Base-by-base conservation (phyloP, 1,284 basidiomycete genomes). In the Apiotrichum akiyoshidainum region DNA sequence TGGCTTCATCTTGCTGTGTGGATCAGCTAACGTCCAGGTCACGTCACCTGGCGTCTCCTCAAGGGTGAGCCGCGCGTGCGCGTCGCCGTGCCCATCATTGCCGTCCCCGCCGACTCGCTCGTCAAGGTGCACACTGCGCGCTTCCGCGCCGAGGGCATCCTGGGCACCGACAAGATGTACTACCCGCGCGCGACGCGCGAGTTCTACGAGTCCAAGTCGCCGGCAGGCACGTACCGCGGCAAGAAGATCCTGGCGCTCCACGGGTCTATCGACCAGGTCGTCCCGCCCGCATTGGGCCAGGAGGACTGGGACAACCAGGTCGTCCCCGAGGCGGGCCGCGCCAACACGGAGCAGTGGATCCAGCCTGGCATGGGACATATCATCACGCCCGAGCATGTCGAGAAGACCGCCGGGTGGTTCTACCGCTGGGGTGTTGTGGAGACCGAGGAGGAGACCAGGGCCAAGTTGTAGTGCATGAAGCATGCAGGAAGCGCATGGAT, bases 201-300 rank as follows among this genome's bases (percentile, higher is more conserved):
- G 35, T 50, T 50, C 34, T 50, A 50, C 48, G 51, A 52, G 51
- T 12, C 11, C 22, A 34, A 42, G n/a, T 49, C 40, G 10, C 54
- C 54, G 7, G 5, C 11, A 12, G 37, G 31, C 3, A 40, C 19
- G 31, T 91, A 88, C 73, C 60, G 80, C 2, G 84, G 83, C 0
- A 89, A 88, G 77, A 85, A 83, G 68, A 82, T 91, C 16, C 79
- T 90, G 5, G 83, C 87, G 0, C 74, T 90, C 5, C 85, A 85
- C 3, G 88, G 81, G 0, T 65, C 52, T 39, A 69, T 70, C 3
- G 81, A 82, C 60, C 59, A 55, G 34, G 60, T 76, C 40, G 69
- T 79, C 41, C 70, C 79, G 39, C 53, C 68, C 21, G 56, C 47
- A 11, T 52, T 60, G 12, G 72, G 68, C 1, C 26, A 34, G 6